Conservation (phyloP, 2,329 filamentous ascomycete genomes). For the Trichoderma lentiforme region DNA sequence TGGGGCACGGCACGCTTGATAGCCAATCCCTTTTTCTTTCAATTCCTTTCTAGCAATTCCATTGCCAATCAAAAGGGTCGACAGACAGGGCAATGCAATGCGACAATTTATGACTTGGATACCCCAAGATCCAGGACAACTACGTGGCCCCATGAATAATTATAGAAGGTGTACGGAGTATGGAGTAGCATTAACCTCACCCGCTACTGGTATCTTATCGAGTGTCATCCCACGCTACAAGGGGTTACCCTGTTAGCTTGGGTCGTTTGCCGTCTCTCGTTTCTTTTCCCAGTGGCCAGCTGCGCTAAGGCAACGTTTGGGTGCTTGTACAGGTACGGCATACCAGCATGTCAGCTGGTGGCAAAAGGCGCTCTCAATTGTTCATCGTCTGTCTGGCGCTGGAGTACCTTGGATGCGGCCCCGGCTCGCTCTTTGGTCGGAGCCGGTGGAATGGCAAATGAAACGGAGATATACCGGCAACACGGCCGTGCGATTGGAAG, state of each 20-base stretch:
- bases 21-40: background rate
- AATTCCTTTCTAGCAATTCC: background rate
- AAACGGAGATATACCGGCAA: conserved; percentile 5
- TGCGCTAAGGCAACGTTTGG: background rate
- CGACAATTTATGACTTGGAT: background rate
- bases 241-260: conserved; percentile 2
- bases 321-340: background rate
- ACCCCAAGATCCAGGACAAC: background rate
- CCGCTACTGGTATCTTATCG: conserved; percentile 9
- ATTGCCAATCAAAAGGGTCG: background rate
- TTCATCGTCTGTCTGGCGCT: background rate
- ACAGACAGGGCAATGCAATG: background rate
- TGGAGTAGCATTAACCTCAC: conserved; percentile 9
- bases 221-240: conserved; percentile 2
- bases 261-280: conserved; percentile 1
- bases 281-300: background rate
- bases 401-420: background rate
- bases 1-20: background rate
- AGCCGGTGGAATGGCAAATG: conserved; percentile 2
- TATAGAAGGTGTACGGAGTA: background rate
- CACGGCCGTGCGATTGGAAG: background rate
- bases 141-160: background rate
- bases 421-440: background rate
- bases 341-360: conserved; percentile 3
- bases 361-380: background rate